phyloP scores from a whole-genome alignment of 2,329 filamentous ascomycete species.

The Mycocentrospora acerina region DNA sequence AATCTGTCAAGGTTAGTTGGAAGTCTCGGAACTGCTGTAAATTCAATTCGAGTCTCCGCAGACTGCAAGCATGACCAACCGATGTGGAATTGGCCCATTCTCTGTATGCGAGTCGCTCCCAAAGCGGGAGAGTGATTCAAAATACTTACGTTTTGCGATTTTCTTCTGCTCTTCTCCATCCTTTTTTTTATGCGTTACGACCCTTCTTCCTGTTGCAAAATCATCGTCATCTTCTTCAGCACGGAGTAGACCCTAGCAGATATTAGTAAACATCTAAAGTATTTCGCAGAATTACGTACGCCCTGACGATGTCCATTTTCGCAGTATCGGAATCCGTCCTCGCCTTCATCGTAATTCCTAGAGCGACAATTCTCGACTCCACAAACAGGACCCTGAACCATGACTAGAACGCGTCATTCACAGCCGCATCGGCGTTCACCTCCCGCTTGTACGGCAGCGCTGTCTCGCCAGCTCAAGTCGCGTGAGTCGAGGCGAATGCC shows the following conservation, averaged over 20 bases:
- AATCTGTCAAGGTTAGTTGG: constrained; percentile 51
- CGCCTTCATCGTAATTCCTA: constrained; percentile 64
- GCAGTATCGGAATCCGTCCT: constrained; percentile 78
- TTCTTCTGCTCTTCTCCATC: constrained; percentile 48
- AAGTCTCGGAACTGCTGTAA: too few relatives aligned
- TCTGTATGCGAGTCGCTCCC: too few relatives aligned
- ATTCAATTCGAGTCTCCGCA: too few relatives aligned
- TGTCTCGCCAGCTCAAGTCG: not conserved
- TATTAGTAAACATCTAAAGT: not conserved
- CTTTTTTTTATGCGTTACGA: constrained; percentile 56
- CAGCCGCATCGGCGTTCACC: not conserved
- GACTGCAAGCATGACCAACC: not conserved
- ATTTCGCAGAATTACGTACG: constrained; percentile 47
- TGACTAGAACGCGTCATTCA: too few relatives aligned
- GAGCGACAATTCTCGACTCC: constrained; percentile 69
- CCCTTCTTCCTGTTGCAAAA: constrained; percentile 62
- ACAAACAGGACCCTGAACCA: constrained; percentile 43
- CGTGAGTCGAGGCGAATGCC: not conserved
- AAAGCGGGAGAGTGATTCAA: not conserved
- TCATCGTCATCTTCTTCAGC: constrained; percentile 64
- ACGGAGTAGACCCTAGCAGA: constrained; percentile 26
- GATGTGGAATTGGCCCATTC: not conserved
- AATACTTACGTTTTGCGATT: constrained; percentile 11
- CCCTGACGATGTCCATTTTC: constrained; percentile 78
- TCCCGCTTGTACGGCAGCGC: too few relatives aligned